These are phyloP conservation scores for Pythium graminicola DNA, from an alignment of 352 stramenopile species.

Conservation along the genomic window DNA sequence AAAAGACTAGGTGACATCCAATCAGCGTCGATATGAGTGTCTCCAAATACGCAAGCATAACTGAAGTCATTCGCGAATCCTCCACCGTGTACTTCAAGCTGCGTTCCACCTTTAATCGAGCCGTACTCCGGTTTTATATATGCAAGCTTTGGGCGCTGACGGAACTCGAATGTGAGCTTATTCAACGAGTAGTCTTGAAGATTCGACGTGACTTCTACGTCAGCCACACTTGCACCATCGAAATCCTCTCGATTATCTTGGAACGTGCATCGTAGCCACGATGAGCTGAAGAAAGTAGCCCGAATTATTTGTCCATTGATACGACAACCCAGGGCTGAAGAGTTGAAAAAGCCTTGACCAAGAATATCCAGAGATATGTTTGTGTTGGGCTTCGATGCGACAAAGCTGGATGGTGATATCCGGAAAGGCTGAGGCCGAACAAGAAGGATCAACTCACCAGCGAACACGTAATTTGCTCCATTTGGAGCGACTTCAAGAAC, in stretches of 20 bases:
- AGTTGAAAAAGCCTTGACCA: conserved; percentile 18
- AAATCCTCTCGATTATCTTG: background rate
- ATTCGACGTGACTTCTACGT: conserved; percentile 17
- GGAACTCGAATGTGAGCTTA: background rate
- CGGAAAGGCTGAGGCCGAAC: conserved; percentile 10
- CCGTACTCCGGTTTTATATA: conserved; percentile 1
- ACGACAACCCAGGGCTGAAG: conserved; percentile 2
- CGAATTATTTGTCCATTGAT: background rate
- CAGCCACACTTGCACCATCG: background rate
- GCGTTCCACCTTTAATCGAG: background rate
- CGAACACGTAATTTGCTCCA: conserved; percentile 11
- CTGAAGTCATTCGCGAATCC: background rate
- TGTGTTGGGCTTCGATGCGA: background rate
- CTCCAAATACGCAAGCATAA: conserved; percentile 4
- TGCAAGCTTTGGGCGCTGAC: background rate
- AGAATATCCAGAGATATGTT: conserved; percentile 3
- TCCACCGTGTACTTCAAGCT: conserved; percentile 6
- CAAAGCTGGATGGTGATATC: background rate
- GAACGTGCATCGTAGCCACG: conserved; percentile 5
- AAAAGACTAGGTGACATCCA: background rate
- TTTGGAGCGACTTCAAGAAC: conserved; percentile 9
- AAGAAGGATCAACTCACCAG: conserved; percentile 5
- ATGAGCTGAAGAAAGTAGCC: conserved; percentile 13
- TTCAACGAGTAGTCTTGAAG: conserved; percentile 5
- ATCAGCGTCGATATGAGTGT: background rate